A percentile compares a stretch with the other conserved stretches of the same genome.
phyloP scores from a whole-genome alignment of 2,329 filamentous ascomycete genomes.

The Alternaria sp. region DNA sequence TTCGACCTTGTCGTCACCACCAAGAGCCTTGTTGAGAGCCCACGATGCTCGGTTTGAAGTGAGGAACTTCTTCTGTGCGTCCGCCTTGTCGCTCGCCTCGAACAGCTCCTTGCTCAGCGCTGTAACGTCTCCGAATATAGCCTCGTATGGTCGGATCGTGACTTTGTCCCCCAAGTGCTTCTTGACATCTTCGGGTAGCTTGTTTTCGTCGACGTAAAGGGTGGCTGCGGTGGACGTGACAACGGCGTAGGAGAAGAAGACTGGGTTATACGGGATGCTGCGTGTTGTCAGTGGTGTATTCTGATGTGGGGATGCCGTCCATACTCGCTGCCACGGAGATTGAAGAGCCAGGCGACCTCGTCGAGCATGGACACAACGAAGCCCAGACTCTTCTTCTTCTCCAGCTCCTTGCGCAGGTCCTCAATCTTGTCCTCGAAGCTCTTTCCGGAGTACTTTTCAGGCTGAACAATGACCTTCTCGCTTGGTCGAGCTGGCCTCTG shows the following conservation, averaged over 20 bases:
- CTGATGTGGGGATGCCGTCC: conserved; percentile 25
- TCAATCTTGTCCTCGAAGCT: conserved; percentile 81
- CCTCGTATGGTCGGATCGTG: conserved; percentile 79
- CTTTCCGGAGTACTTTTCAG: conserved; percentile 80
- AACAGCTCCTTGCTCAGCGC: conserved; percentile 62
- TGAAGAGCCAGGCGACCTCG: conserved; percentile 98
- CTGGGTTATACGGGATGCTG: conserved; percentile 92
- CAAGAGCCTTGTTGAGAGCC: conserved; percentile 86
- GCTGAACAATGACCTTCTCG: conserved; percentile 77
- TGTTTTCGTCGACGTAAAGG: conserved; percentile 83
- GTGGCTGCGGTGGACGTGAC: conserved; percentile 78
- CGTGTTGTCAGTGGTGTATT: conserved; percentile 17
- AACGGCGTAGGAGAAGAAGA: conserved; percentile 96
- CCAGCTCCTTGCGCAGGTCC: conserved; percentile 87
- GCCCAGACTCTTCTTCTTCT: conserved; percentile 86
- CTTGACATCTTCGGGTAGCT: conserved; percentile 73
- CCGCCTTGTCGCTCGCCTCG: conserved; percentile 48
- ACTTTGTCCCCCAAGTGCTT: conserved; percentile 75
- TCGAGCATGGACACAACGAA: conserved; percentile 95
- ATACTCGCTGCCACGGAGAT: conserved; percentile 86
- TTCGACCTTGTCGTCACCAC: conserved; percentile 84
- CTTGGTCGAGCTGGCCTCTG: conserved; percentile 77
- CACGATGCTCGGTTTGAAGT: conserved; percentile 91
- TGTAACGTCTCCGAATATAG: conserved; percentile 80
- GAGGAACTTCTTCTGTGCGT: conserved; percentile 70